Evolutionary conservation across 441 rosid genomes (phyloP).

Genomic region (Pelargonium citronellum): DNA sequence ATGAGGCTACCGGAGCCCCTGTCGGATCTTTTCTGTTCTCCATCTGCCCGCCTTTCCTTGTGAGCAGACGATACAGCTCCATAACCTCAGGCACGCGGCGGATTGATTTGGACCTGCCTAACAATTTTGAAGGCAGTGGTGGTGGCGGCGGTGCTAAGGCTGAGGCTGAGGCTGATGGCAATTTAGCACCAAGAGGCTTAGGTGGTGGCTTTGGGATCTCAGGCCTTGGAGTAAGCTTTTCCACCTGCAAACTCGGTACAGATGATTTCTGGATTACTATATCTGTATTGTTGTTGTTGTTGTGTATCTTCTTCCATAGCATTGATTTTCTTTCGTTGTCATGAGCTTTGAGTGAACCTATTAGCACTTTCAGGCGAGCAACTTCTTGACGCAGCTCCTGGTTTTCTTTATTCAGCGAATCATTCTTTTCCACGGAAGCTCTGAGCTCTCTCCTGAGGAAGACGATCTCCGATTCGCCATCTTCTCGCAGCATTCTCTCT

Average conservation of each 20-base stretch:
- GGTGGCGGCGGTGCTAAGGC: slow-evolving; percentile 72
- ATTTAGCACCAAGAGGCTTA: slow-evolving; percentile 22
- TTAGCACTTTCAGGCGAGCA: slow-evolving; percentile 53
- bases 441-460: slow-evolving; percentile 59
- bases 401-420: slow-evolving; percentile 67
- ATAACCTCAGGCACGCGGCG: slow-evolving; percentile 73
- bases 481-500: slow-evolving; percentile 41
- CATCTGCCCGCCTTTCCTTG: slow-evolving; percentile 46
- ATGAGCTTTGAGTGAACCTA: slow-evolving; percentile 65
- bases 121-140: slow-evolving; percentile 52
- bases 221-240: slow-evolving; percentile 25
- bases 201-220: slow-evolving; percentile 37
- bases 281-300: slow-evolving; percentile 32
- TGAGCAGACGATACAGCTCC: slow-evolving; percentile 72
- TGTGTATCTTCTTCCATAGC: slow-evolving; percentile 91
- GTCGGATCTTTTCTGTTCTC: slow-evolving; percentile 40
- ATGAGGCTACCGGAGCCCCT: slow-evolving; percentile 36
- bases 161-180: slow-evolving; percentile 25
- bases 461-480: slow-evolving; percentile 45
- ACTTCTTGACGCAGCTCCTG: slow-evolving; percentile 63
- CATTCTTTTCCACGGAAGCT: slow-evolving; percentile 45
- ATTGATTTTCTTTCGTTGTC: slow-evolving; percentile 81
- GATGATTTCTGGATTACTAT: slow-evolving; percentile 38
- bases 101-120: slow-evolving; percentile 44
- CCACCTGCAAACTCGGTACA: slow-evolving; percentile 24